Conservation (phyloP, 257 asterid genomes). For the Verbascum thapsus region DNA sequence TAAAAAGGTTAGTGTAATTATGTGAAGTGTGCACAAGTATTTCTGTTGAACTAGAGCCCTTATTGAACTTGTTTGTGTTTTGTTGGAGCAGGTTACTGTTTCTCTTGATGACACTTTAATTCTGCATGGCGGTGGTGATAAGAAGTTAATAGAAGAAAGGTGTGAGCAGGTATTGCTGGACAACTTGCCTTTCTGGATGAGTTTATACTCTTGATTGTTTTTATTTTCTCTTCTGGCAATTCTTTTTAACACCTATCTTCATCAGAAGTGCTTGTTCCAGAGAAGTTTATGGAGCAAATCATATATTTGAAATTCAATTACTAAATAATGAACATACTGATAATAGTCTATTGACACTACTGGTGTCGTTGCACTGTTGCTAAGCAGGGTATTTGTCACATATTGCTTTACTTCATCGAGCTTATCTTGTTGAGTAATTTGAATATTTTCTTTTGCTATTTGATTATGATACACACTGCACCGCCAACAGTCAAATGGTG, state of each 20-base stretch:
- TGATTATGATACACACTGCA: conserved; percentile 5
- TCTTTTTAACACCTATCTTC: not conserved
- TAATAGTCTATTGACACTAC: conserved; percentile 11
- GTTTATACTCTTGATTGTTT: conserved; percentile 7
- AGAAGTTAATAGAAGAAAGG: conserved; percentile 87
- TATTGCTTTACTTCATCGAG: not conserved
- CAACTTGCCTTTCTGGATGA: conserved; percentile 2
- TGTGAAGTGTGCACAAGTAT: conserved; percentile 12
- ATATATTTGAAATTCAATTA: not conserved
- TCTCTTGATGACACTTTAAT: conserved; percentile 83
- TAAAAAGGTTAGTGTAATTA: conserved; percentile 57
- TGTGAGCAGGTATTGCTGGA: conserved; percentile 75
- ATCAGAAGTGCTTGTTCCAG: conserved; percentile 4
- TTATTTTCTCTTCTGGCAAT: not conserved
- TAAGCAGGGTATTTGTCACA: not conserved
- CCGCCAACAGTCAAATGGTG: not conserved
- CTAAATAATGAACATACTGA: not conserved
- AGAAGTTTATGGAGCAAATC: not conserved
- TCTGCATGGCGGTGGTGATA: conserved; percentile 88
- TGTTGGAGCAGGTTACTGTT: conserved; percentile 64
- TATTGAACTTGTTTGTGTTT: conserved; percentile 24
- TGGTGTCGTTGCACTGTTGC: not conserved
- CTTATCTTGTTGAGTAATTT: not conserved
- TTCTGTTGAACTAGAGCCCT: conserved; percentile 24
- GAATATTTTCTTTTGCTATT: conserved; percentile 4